Percentiles rank a stretch among this genome's conserved stretches.
phyloP scores from a whole-genome alignment of 2,329 filamentous ascomycete species.

The Myriosclerotinia duriaeana region DNA sequence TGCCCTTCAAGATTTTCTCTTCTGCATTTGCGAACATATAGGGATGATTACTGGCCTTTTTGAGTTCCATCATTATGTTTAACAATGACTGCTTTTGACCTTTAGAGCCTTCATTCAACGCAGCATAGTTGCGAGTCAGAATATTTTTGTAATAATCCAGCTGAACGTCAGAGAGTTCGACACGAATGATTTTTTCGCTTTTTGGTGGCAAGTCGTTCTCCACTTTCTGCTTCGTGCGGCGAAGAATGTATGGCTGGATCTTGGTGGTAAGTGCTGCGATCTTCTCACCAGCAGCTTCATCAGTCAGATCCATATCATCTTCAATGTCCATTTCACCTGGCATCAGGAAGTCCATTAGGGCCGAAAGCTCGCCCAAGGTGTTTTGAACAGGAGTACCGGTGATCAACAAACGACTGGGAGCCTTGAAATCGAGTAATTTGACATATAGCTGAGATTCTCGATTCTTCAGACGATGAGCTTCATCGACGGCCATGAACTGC shows the following conservation, averaged over 20 bases:
- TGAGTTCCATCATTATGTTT: constrained; percentile 99
- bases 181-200: constrained; percentile 97
- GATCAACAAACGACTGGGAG: constrained; percentile 86
- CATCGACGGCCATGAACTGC: constrained; percentile 95
- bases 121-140: constrained; percentile 91
- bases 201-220: constrained; percentile 96
- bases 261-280: constrained; percentile 80
- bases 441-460: constrained; percentile 89
- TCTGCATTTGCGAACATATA: constrained; percentile 97
- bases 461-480: constrained; percentile 96
- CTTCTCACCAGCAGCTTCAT: constrained; percentile 80
- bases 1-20: constrained; percentile 80
- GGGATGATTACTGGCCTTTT: constrained; percentile 98
- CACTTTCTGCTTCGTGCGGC: constrained; percentile 94
- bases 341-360: constrained; percentile 93
- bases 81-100: constrained; percentile 93
- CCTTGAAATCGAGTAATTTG: constrained; percentile 79
- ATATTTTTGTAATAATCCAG: constrained; percentile 99
- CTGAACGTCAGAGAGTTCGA: constrained; percentile 94
- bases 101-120: constrained; percentile 83
- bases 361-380: constrained; percentile 86
- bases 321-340: constrained; percentile 92
- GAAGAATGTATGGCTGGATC: constrained; percentile 91
- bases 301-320: constrained; percentile 81
- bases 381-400: constrained; percentile 98